Base-by-base conservation (phyloP, 1,139 yeast genomes). In the Blastobotrys arbuscula region DNA sequence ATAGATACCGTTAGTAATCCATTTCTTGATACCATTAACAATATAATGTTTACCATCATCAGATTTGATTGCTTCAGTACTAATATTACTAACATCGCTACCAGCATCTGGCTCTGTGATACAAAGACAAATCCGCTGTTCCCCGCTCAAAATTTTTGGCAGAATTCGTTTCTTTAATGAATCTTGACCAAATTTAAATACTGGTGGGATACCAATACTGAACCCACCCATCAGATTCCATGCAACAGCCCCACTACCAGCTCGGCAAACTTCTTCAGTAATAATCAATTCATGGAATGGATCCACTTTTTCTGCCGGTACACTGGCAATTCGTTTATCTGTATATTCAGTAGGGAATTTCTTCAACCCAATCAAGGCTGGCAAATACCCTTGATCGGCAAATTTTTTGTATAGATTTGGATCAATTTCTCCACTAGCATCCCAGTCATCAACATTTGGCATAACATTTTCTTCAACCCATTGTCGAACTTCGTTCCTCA, bases 71-170 rank as follows among this genome's bases (percentile, higher is more conserved):
- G 75, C 75, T 10, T 68, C 57, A 40, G 74, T 67, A 33, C 65
- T 64, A 50, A 71, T 55, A 53, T 69, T 68, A 41, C 75, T 75
- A 8, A 71, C 75, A 54, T 71, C 75, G 24, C 73, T 68, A 12
- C 75, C 75, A 15, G 74, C 75, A 41, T 66, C 66, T 12, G 74
- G 74, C 56, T 70, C 74, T 30, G 74, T 70, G 56, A 70, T 70
- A 48, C 70, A 65, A 47, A 70, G 57, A 52, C 74, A 70, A 50
- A 68, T 64, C 42, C 74, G 67, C 63, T 69, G 69, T 49, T 66
- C 65, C 28, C 74, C 74, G 38, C 57, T 52, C 36, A 70, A 51
- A 35, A 70, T 59, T 20, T 58, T 63, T 3, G 74, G 74, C 6
- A 68, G 48, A 9, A 70, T 59, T 33, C 74, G 60, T 55, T 66